Evolutionary conservation across 306 rosid species (phyloP).

Genomic region (Chamaecrista fasciculata): DNA sequence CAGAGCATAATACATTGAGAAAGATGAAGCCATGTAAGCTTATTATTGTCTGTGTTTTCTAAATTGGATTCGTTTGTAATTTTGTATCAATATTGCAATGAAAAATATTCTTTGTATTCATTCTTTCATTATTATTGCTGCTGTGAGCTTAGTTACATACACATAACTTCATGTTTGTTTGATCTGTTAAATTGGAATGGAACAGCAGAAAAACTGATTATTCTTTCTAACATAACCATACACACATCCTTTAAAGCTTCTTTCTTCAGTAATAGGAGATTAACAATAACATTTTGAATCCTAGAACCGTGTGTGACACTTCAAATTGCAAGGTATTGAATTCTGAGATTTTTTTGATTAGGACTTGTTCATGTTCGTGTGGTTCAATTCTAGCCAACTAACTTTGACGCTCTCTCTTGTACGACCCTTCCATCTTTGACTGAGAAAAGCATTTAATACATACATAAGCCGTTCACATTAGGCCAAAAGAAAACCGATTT

Average conservation of each 20-base stretch:
- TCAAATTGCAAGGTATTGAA: slow-evolving; percentile 19
- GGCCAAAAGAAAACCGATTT: too few relatives aligned
- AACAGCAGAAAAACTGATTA: background rate
- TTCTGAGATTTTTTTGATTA: slow-evolving; percentile 27
- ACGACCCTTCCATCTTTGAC: slow-evolving; percentile 25
- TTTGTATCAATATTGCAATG: background rate
- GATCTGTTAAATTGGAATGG: background rate
- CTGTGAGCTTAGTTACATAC: too few relatives aligned
- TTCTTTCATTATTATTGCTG: background rate
- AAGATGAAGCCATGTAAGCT: background rate
- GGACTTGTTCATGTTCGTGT: slow-evolving; percentile 23
- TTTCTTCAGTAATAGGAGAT: background rate
- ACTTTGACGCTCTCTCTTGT: slow-evolving; percentile 36
- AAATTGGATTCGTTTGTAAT: slow-evolving; percentile 10
- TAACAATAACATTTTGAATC: slow-evolving; percentile 10
- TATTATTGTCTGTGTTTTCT: background rate
- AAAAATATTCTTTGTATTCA: slow-evolving; percentile 19
- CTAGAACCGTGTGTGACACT: slow-evolving; percentile 36
- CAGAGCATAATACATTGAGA: too few relatives aligned
- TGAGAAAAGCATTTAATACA: background rate
- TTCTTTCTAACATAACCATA: background rate
- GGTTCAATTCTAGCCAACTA: too few relatives aligned
- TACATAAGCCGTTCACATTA: too few relatives aligned
- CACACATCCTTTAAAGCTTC: background rate
- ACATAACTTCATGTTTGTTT: background rate